These are phyloP conservation scores for Venturia asperata DNA, from an alignment of 2,329 filamentous ascomycete species.

Conservation along the genomic window DNA sequence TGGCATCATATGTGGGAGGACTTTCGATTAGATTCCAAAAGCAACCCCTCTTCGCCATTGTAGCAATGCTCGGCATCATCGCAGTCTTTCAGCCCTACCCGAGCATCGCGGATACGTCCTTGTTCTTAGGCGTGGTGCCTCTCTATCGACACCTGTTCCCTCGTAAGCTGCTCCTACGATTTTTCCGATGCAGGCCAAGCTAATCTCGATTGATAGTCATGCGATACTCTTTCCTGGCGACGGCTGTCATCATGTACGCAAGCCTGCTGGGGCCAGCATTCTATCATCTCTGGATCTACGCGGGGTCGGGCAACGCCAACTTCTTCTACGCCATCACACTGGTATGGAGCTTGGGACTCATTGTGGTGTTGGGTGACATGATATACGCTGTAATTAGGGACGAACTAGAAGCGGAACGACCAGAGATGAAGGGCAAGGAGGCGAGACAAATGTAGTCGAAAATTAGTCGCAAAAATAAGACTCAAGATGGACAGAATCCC, in stretches of 20 bases:
- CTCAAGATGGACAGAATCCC: no score
- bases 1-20: constrained; percentile 81
- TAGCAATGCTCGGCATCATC: constrained; percentile 80
- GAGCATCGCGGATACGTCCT: constrained; percentile 78
- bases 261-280: constrained; percentile 88
- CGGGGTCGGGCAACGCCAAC: constrained; percentile 94
- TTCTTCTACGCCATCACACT: constrained; percentile 99
- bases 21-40: constrained; percentile 73
- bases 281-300: constrained; percentile 97
- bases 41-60: constrained; percentile 80
- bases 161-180: constrained; percentile 41
- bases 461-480: neutral
- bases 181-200: constrained; percentile 17
- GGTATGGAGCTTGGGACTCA: constrained; percentile 92
- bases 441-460: constrained; percentile 65
- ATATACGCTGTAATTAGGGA: constrained; percentile 84
- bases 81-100: constrained; percentile 97
- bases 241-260: constrained; percentile 77
- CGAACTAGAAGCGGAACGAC: constrained; percentile 87
- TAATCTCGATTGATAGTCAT: constrained; percentile 54
- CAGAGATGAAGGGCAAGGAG: constrained; percentile 83
- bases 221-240: constrained; percentile 84
- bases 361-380: constrained; percentile 77
- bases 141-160: constrained; percentile 90
- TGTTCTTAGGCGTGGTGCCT: constrained; percentile 77